Evolutionary conservation across 75 land plant species (phyloP).

Genomic region (Chamaecyparis obtusa): DNA sequence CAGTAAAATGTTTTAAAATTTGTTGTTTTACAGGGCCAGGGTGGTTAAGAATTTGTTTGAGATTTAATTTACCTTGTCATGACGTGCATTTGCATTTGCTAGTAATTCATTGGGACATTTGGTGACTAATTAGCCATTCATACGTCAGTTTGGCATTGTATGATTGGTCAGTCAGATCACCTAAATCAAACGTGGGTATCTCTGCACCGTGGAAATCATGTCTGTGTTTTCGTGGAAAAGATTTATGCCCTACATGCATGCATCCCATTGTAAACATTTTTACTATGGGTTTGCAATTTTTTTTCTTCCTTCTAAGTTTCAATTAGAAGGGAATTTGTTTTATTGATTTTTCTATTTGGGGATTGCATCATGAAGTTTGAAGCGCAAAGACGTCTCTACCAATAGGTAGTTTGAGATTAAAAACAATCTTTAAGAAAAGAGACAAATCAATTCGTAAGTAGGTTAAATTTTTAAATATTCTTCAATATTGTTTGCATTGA

Average conservation of each 20-base stretch:
- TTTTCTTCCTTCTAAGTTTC: too few species aligned
- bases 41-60: background rate
- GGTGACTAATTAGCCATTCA: conserved; percentile 1
- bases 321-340: too few species aligned
- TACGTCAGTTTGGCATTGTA: background rate
- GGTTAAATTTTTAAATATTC: too few species aligned
- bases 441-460: too few species aligned
- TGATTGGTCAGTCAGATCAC: background rate
- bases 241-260: background rate
- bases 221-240: background rate
- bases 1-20: too few species aligned
- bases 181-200: background rate
- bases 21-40: background rate
- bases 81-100: too few species aligned
- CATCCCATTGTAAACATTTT: background rate
- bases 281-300: background rate
- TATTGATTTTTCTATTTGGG: too few species aligned
- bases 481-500: too few species aligned
- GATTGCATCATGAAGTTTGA: too few species aligned
- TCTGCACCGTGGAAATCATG: background rate
- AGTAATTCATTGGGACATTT: background rate
- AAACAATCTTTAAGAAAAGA: too few species aligned
- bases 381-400: too few species aligned
- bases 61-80: background rate
- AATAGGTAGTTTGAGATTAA: too few species aligned